Evolutionary conservation across 257 asterid genomes (phyloP).

Genomic region (Solanum lignicaule): DNA sequence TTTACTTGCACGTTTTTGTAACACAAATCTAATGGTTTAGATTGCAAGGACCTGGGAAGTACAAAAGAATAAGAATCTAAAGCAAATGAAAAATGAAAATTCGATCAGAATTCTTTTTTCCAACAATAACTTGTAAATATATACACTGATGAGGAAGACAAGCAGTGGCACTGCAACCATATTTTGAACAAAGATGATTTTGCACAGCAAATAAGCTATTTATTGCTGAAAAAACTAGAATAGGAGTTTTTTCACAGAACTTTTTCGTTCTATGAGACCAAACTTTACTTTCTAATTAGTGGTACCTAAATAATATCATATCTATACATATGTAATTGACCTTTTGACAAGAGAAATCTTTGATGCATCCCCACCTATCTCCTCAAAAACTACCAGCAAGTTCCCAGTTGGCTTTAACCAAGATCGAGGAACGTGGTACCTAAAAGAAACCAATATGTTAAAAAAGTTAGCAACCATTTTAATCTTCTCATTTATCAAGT

Average conservation of each 20-base stretch:
- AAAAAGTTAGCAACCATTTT: background rate
- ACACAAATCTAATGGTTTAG: background rate
- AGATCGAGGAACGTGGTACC: slow-evolving; percentile 93
- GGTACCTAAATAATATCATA: background rate
- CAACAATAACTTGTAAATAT: background rate
- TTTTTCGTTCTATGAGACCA: background rate
- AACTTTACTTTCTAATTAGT: background rate
- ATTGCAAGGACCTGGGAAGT: background rate
- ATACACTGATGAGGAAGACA: background rate
- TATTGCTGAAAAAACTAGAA: background rate
- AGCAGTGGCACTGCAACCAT: background rate
- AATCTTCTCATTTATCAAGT: background rate
- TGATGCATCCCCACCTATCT: slow-evolving; percentile 88
- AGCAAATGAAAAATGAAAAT: background rate
- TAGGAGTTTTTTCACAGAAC: background rate
- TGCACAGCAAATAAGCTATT: background rate
- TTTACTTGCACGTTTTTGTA: background rate
- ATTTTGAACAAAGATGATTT: background rate
- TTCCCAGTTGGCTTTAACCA: slow-evolving; percentile 73
- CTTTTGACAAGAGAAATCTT: slow-evolving; percentile 65
- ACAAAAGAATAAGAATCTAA: background rate
- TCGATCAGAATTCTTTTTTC: background rate
- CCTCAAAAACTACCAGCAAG: slow-evolving; percentile 70
- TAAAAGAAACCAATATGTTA: slow-evolving; percentile 10
- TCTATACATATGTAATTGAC: slow-evolving; percentile 33